Percentiles rank a stretch among this genome's conserved stretches.
These are phyloP conservation scores for Umbelopsis vinacea DNA, from an alignment of 192 early-diverging fungal species.

Conservation along the genomic window DNA sequence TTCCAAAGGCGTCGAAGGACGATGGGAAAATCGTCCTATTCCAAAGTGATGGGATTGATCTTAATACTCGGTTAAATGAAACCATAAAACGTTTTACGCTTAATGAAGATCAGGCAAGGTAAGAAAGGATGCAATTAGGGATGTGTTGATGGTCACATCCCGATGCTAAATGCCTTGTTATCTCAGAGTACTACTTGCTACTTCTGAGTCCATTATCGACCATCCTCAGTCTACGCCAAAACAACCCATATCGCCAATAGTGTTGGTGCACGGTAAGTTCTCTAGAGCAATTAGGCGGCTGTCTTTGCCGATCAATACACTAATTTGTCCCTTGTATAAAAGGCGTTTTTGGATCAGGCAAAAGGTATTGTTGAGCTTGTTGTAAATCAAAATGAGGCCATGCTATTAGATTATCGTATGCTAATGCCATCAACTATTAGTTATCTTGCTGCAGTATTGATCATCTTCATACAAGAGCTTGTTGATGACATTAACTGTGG, in stretches of 20 bases:
- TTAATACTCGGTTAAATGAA: slow-evolving; percentile 41
- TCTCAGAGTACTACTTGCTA: slow-evolving; percentile 36
- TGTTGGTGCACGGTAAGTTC: slow-evolving; percentile 50
- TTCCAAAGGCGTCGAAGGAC: slow-evolving; percentile 32
- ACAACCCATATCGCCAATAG: slow-evolving; percentile 36
- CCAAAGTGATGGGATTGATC: slow-evolving; percentile 46
- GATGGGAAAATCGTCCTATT: slow-evolving; percentile 41
- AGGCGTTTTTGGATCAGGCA: slow-evolving; percentile 75
- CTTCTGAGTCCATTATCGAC: slow-evolving; percentile 45
- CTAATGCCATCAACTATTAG: slow-evolving; percentile 27
- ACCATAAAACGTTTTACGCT: slow-evolving; percentile 43
- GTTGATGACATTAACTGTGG: slow-evolving; percentile 40
- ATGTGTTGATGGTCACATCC: not conserved
- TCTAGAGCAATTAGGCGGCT: no score
- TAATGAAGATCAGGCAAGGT: slow-evolving; percentile 53
- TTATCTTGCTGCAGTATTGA: slow-evolving; percentile 66
- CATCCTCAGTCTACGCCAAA: slow-evolving; percentile 42
- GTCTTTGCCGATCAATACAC: no score
- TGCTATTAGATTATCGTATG: no score
- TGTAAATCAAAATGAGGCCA: not conserved
- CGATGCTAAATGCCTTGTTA: no score
- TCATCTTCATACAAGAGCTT: slow-evolving; percentile 62
- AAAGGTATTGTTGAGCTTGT: slow-evolving; percentile 49
- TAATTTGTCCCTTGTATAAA: not conserved
- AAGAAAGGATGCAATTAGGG: not conserved